Conservation (phyloP, 768 basidiomycete species). For the Russula dissimulans region DNA sequence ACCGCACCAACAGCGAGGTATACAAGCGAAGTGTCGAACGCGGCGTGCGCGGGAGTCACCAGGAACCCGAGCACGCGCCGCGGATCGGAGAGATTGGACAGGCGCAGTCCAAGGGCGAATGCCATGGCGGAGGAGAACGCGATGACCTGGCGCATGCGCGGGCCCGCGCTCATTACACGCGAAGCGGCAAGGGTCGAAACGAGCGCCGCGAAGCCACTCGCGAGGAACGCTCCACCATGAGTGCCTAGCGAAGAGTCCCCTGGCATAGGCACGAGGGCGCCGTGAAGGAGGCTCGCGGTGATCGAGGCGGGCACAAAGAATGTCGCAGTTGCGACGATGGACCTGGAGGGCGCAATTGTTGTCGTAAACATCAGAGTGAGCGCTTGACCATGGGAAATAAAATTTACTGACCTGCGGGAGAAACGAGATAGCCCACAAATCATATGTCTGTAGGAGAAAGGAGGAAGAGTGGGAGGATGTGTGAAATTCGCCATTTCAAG, state of each 20-base stretch:
- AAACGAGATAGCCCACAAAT: conserved; percentile 49
- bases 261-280: conserved; percentile 23
- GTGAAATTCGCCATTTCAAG: background rate
- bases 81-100: conserved; percentile 45
- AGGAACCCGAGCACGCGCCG: conserved; percentile 44
- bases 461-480: too few species aligned
- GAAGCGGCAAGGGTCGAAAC: conserved; percentile 6
- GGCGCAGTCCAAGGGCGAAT: conserved; percentile 45
- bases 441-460: conserved; percentile 42
- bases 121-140: conserved; percentile 36
- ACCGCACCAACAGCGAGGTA: conserved; percentile 46
- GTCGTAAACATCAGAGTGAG: background rate
- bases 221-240: conserved; percentile 22
- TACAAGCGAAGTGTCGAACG: conserved; percentile 49
- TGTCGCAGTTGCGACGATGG: conserved; percentile 43
- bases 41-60: conserved; percentile 36
- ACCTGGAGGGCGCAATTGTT: conserved; percentile 47
- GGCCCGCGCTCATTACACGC: background rate
- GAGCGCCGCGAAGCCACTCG: conserved; percentile 22
- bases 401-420: conserved; percentile 37
- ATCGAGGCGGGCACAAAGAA: conserved; percentile 43
- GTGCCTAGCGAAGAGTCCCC: conserved; percentile 21
- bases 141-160: conserved; percentile 20
- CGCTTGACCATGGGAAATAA: background rate
- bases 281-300: conserved; percentile 36